Percentiles rank a stretch among this genome's conserved stretches.
These are phyloP conservation scores for Thyridium curvatum DNA, from an alignment of 2,329 filamentous ascomycete species.

Conservation along the genomic window DNA sequence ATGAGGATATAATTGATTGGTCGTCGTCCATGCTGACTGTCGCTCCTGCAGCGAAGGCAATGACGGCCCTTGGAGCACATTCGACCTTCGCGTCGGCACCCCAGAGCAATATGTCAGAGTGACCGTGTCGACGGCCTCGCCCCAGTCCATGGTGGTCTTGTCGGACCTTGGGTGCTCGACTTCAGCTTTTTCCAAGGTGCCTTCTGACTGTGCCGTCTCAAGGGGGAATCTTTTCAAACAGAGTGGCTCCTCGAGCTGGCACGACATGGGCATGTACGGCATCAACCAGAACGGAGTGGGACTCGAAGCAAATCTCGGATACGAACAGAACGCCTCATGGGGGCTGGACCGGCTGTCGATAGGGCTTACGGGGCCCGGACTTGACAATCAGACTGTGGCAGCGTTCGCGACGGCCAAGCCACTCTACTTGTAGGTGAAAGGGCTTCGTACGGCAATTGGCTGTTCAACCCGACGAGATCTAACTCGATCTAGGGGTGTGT, in stretches of 20 bases:
- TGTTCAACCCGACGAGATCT: slow-evolving; percentile 1
- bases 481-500: slow-evolving; percentile 21
- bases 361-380: slow-evolving; percentile 21
- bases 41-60: slow-evolving; percentile 28
- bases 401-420: slow-evolving; percentile 23
- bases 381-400: slow-evolving; percentile 23
- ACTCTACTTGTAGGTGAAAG: slow-evolving; percentile 30
- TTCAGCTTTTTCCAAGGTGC: slow-evolving; percentile 20
- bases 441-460: too few relatives aligned
- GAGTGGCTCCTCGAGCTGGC: slow-evolving; percentile 27
- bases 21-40: slow-evolving; percentile 10
- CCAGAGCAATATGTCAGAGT: slow-evolving; percentile 27
- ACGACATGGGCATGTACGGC: slow-evolving; percentile 20
- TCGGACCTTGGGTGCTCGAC: slow-evolving; percentile 22
- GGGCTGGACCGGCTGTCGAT: slow-evolving; percentile 20
- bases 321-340: slow-evolving; percentile 19
- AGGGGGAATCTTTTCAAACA: slow-evolving; percentile 26
- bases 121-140: slow-evolving; percentile 30
- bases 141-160: slow-evolving; percentile 24
- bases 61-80: slow-evolving; percentile 33
- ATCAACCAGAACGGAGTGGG: slow-evolving; percentile 28
- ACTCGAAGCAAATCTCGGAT: slow-evolving; percentile 29
- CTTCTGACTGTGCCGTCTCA: slow-evolving; percentile 24
- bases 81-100: slow-evolving; percentile 27
- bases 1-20: neutral